Evolutionary conservation across 169 alveolate species (phyloP).

Genomic region (Eimeria falciformis): DNA sequence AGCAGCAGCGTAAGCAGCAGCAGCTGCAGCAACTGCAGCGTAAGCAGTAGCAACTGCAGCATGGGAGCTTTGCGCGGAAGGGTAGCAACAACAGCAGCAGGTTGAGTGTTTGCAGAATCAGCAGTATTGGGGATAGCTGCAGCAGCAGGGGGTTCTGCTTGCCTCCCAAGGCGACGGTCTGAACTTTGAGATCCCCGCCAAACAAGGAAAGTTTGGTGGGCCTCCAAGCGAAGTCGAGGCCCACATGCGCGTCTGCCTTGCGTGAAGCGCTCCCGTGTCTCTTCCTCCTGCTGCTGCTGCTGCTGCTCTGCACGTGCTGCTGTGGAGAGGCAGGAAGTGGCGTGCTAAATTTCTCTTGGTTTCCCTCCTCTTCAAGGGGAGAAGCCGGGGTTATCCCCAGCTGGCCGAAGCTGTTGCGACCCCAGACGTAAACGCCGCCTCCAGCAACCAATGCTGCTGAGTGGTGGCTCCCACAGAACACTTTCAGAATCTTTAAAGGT

Average conservation of each 20-base stretch:
- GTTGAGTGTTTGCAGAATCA: neutral
- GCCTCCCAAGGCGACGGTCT: neutral
- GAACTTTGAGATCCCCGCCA: neutral
- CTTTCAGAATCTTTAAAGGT: neutral
- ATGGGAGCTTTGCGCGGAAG: neutral
- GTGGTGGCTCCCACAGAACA: slow-evolving; percentile 44
- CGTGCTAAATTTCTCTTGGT: neutral
- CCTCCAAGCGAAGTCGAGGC: neutral
- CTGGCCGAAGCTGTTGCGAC: slow-evolving; percentile 31
- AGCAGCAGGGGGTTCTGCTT: neutral
- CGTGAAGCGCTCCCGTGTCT: too few species aligned
- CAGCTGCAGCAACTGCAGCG: neutral
- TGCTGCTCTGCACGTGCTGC: neutral
- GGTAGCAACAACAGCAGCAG: neutral
- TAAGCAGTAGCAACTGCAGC: neutral
- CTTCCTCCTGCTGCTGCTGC: neutral
- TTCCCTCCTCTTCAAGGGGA: too few species aligned
- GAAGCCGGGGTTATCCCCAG: slow-evolving; percentile 20
- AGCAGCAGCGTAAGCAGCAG: neutral
- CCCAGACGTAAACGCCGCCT: slow-evolving; percentile 40
- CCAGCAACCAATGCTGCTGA: slow-evolving; percentile 50
- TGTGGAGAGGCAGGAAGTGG: neutral
- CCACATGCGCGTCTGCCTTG: too few species aligned
- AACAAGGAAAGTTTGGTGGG: neutral
- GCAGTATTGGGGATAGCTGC: neutral